Conservation (phyloP, 495 filamentous ascomycete genomes). For the Letharia columbiana region DNA sequence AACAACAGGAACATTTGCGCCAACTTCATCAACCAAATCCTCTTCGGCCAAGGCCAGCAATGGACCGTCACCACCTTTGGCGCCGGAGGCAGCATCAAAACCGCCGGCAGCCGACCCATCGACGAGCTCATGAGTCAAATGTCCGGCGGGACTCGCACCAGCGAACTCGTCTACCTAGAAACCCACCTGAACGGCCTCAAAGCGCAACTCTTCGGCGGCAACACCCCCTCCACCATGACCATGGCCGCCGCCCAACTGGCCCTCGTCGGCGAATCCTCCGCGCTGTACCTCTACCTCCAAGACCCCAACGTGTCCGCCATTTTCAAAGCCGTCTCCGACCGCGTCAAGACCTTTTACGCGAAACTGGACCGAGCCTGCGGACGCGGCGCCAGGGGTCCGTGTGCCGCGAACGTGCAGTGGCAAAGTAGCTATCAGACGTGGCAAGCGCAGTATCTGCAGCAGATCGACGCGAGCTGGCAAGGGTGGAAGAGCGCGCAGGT, state of each 20-base stretch:
- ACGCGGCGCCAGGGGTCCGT: background rate
- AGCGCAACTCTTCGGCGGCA: slow-evolving; percentile 4
- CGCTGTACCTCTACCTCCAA: slow-evolving; percentile 5
- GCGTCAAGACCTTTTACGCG: slow-evolving; percentile 10
- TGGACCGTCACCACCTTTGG: slow-evolving; percentile 7
- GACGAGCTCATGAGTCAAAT: background rate
- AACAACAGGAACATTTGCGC: slow-evolving; percentile 7
- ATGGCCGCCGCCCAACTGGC: background rate
- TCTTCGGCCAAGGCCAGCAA: slow-evolving; percentile 5
- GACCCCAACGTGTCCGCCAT: background rate
- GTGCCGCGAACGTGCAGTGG: background rate
- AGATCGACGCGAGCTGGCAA: slow-evolving; percentile 6
- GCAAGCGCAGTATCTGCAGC: slow-evolving; percentile 7
- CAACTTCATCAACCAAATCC: slow-evolving; percentile 8
- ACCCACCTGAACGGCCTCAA: slow-evolving; percentile 7
- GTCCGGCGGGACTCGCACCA: background rate
- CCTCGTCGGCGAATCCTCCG: slow-evolving; percentile 3
- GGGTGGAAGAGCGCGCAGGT: slow-evolving; percentile 3
- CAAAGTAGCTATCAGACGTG: slow-evolving; percentile 3
- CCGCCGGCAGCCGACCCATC: background rate
- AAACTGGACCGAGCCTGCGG: slow-evolving; percentile 5
- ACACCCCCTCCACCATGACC: slow-evolving; percentile 6
- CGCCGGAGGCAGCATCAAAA: slow-evolving; percentile 3
- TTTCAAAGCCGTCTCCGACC: slow-evolving; percentile 8
- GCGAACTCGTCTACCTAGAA: slow-evolving; percentile 1